Percentiles rank a stretch among this genome's conserved stretches.
phyloP scores from a whole-genome alignment of 495 filamentous ascomycete genomes.

The Penicillium chermesinum region DNA sequence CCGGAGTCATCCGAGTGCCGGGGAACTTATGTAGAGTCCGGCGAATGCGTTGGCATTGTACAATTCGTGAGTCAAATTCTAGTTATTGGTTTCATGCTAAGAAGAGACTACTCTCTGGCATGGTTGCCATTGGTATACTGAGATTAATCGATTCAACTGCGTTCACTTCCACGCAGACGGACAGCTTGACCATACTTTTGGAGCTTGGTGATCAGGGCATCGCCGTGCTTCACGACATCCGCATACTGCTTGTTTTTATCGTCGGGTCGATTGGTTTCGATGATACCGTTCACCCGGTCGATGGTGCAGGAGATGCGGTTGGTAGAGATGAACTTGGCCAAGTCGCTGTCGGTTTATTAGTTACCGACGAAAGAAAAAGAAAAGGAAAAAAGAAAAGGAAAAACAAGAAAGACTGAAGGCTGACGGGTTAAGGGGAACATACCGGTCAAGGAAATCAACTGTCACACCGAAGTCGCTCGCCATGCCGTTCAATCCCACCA shows the following conservation, averaged over 20 bases:
- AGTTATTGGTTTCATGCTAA: conserved; percentile 31
- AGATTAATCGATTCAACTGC: conserved; percentile 43
- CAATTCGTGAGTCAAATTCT: not conserved
- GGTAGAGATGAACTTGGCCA: conserved; percentile 94
- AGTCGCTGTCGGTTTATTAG: conserved; percentile 56
- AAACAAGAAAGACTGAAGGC: not conserved
- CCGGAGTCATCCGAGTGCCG: conserved; percentile 20
- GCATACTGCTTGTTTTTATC: conserved; percentile 99
- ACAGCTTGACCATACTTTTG: conserved; percentile 99
- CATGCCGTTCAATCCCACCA: conserved; percentile 95
- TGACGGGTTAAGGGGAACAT: conserved; percentile 15
- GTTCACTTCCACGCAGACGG: conserved; percentile 86
- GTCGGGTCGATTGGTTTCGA: conserved; percentile 95
- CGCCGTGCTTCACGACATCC: conserved; percentile 94
- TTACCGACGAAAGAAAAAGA: too few relatives aligned
- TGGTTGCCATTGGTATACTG: not conserved
- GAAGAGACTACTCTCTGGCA: not conserved
- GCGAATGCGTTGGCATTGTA: not conserved
- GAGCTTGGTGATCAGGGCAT: conserved; percentile 94
- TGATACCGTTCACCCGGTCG: conserved; percentile 93
- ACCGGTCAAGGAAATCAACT: conserved; percentile 94
- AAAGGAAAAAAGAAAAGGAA: too few relatives aligned
- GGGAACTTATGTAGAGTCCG: not conserved
- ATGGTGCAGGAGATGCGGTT: conserved; percentile 94
- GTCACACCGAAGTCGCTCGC: conserved; percentile 92